Percentiles rank a stretch among this genome's conserved stretches.
Evolutionary conservation across 257 asterid species (phyloP).

Genomic region (Schizonepeta tenuifolia): DNA sequence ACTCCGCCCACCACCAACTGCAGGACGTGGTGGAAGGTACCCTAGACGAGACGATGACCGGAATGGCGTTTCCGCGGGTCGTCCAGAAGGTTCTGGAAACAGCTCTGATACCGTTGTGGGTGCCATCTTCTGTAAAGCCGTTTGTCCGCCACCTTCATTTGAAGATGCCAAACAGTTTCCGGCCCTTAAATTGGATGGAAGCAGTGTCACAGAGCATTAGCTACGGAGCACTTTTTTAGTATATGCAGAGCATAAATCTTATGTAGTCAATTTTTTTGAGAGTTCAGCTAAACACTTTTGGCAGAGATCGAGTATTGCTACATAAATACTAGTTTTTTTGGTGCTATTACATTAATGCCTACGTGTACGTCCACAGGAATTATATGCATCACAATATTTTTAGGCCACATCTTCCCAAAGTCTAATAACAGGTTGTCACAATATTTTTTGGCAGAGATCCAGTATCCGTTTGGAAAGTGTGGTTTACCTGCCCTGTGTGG

Average conservation of each 20-base stretch:
- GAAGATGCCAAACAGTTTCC: constrained; percentile 22
- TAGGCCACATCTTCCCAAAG: neutral
- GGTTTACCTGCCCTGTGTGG: too few species aligned
- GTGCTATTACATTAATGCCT: too few species aligned
- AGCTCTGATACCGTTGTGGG: too few species aligned
- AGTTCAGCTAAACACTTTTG: neutral
- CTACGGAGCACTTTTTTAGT: neutral
- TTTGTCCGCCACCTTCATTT: neutral
- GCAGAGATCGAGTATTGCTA: neutral
- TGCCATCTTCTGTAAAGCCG: neutral
- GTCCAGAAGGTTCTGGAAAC: neutral
- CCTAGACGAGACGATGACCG: neutral
- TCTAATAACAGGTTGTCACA: neutral
- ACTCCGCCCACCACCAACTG: neutral
- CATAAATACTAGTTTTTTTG: neutral
- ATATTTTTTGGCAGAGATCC: too few species aligned
- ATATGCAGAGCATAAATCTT: neutral
- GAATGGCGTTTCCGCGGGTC: neutral
- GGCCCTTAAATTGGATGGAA: neutral
- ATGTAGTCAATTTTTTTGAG: neutral
- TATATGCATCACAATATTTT: neutral
- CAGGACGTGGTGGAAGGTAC: constrained; percentile 12
- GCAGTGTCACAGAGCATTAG: neutral
- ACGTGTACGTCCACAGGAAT: too few species aligned
- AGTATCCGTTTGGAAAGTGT: too few species aligned